phyloP scores from a whole-genome alignment of 2,329 filamentous ascomycete species.

The Colletotrichum sp. region DNA sequence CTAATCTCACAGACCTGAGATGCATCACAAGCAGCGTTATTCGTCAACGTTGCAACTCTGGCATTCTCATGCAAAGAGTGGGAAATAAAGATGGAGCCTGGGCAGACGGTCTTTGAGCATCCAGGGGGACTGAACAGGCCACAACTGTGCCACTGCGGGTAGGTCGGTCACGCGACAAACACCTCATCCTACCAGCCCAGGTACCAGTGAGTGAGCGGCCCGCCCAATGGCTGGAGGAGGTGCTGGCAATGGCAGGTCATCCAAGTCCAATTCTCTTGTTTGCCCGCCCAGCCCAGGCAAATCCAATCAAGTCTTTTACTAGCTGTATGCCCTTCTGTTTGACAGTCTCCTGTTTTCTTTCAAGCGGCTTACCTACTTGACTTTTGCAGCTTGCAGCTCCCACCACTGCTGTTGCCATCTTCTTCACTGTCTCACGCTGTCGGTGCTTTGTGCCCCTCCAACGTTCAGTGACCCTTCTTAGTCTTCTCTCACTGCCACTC shows the following conservation, averaged over 20 bases:
- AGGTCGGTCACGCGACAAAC: slow-evolving; percentile 18
- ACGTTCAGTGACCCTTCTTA: background rate
- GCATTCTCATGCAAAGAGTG: background rate
- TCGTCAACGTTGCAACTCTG: background rate
- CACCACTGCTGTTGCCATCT: background rate
- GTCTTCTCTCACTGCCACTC: background rate
- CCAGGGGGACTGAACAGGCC: slow-evolving; percentile 2
- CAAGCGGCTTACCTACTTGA: background rate
- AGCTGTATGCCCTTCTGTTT: background rate
- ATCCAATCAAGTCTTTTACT: background rate
- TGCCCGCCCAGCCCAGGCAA: background rate
- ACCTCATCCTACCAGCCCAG: background rate
- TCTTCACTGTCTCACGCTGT: background rate
- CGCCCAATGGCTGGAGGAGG: background rate
- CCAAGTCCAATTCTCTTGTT: background rate
- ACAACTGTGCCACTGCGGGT: slow-evolving; percentile 14
- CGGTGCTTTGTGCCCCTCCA: background rate
- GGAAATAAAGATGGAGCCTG: slow-evolving; percentile 7
- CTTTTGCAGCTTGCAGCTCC: background rate
- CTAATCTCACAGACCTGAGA: background rate
- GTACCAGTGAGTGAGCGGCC: background rate
- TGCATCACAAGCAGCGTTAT: background rate
- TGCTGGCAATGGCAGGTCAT: background rate
- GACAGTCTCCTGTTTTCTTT: background rate
- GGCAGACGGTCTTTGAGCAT: background rate